Percentiles rank a stretch among this genome's conserved stretches.
Conservation (phyloP, 768 basidiomycete genomes). For the Lactarius deliciosus region DNA sequence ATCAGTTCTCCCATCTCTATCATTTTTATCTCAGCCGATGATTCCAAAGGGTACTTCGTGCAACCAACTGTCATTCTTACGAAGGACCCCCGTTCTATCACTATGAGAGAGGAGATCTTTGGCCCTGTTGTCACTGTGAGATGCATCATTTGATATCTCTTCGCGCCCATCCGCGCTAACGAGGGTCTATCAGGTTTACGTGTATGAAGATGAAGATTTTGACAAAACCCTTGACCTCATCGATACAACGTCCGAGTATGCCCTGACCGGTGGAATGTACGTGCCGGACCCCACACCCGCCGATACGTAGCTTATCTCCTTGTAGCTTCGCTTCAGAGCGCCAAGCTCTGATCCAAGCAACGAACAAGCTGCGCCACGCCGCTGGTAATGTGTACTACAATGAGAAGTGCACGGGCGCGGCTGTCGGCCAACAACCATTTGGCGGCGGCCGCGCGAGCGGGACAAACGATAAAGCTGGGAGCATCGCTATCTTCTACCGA, state of each 20-base stretch:
- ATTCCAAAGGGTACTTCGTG: slow-evolving; percentile 90
- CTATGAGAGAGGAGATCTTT: slow-evolving; percentile 95
- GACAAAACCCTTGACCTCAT: slow-evolving; percentile 86
- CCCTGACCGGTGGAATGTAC: slow-evolving; percentile 91
- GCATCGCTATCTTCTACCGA: slow-evolving; percentile 71
- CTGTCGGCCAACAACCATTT: slow-evolving; percentile 97
- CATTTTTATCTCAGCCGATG: slow-evolving; percentile 56
- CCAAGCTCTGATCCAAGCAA: slow-evolving; percentile 72
- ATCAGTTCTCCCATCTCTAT: background rate
- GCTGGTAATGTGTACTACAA: slow-evolving; percentile 99
- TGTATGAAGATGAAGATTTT: slow-evolving; percentile 85
- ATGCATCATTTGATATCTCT: slow-evolving; percentile 26
- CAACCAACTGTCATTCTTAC: slow-evolving; percentile 93
- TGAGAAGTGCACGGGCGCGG: slow-evolving; percentile 97
- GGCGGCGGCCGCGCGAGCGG: slow-evolving; percentile 91
- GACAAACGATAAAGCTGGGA: slow-evolving; percentile 98
- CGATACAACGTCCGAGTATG: slow-evolving; percentile 84
- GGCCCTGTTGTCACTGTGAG: slow-evolving; percentile 88
- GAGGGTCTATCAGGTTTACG: slow-evolving; percentile 58
- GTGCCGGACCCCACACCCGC: slow-evolving; percentile 35
- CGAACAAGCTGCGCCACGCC: slow-evolving; percentile 81
- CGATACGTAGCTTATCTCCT: slow-evolving; percentile 22
- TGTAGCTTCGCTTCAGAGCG: slow-evolving; percentile 82
- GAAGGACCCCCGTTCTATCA: slow-evolving; percentile 84
- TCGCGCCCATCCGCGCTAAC: background rate